Percentiles rank a stretch among this genome's conserved stretches.
Conservation (phyloP, 164 flowering plant genomes). For the Nymphaea colorata region DNA sequence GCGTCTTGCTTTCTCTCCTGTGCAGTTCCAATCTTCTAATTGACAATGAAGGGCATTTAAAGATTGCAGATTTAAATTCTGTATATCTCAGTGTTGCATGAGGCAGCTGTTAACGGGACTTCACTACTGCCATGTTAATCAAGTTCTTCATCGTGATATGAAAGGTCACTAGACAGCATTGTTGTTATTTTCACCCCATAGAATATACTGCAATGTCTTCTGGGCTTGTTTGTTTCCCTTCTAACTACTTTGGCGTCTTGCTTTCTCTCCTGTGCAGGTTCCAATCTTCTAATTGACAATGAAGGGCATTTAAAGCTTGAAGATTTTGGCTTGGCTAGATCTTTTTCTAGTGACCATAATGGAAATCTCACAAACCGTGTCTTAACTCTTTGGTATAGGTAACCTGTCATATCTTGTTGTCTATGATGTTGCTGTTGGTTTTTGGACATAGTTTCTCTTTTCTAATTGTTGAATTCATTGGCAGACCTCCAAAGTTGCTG, state of each 20-base stretch:
- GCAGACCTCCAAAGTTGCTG: conserved; percentile 93
- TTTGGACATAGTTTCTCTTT: no score
- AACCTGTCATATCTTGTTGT: conserved; percentile 7
- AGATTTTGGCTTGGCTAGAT: conserved; percentile 94
- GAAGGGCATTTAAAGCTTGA: conserved; percentile 92
- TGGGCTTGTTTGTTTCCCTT: conserved; percentile 2
- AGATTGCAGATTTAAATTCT: no score
- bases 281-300: conserved; percentile 91
- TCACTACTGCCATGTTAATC: conserved; percentile 85
- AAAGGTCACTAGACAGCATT: conserved; percentile 44
- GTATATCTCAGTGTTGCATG: conserved; percentile 92
- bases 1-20: no score
- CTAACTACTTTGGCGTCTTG: background rate
- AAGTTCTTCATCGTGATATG: conserved; percentile 94
- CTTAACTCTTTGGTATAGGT: conserved; percentile 95
- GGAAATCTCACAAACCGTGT: conserved; percentile 89
- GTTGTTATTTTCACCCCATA: background rate
- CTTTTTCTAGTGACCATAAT: conserved; percentile 63
- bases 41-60: no score
- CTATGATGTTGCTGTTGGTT: conserved; percentile 1
- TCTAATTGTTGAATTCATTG: no score
- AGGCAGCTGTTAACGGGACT: conserved; percentile 90
- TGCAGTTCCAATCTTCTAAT: no score
- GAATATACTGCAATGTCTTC: background rate
- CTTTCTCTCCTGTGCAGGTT: conserved; percentile 37